Percentiles rank a stretch among this genome's conserved stretches.
These are phyloP conservation scores for Daedaleopsis nitida DNA, from an alignment of 768 basidiomycete species.

Conservation along the genomic window DNA sequence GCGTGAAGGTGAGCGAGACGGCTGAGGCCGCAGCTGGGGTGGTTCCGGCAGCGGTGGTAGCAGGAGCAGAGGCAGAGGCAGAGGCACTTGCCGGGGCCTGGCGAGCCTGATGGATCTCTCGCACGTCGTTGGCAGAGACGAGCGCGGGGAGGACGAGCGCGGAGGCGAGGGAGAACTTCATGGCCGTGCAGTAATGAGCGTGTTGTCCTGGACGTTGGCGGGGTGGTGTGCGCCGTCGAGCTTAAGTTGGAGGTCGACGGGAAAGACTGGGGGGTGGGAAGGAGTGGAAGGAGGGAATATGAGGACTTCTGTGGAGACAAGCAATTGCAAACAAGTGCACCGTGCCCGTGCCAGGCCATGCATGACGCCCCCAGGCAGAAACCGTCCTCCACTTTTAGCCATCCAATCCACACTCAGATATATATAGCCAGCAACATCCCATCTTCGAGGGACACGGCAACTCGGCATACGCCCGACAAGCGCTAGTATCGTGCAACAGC, in stretches of 20 bases:
- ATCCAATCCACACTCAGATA: constrained; percentile 17
- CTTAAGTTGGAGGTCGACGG: constrained; percentile 4
- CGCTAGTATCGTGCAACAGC: background rate
- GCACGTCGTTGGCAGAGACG: constrained; percentile 40
- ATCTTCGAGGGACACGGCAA: background rate
- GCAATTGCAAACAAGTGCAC: background rate
- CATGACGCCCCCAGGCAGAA: background rate
- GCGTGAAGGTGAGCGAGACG: constrained; percentile 29
- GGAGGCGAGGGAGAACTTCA: constrained; percentile 35
- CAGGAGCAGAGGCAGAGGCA: constrained; percentile 20
- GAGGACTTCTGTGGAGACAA: background rate
- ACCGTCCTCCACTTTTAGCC: constrained; percentile 14
- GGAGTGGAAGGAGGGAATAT: background rate
- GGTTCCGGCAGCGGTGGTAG: constrained; percentile 6
- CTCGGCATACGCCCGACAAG: background rate
- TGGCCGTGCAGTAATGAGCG: constrained; percentile 21
- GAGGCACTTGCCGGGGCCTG: constrained; percentile 18
- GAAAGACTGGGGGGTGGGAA: background rate
- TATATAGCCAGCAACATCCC: constrained; percentile 1
- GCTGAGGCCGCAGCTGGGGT: constrained; percentile 13
- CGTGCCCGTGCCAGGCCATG: no score
- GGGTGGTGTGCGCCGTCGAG: constrained; percentile 10
- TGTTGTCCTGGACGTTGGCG: background rate
- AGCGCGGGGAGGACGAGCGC: constrained; percentile 39
- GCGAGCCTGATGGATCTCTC: constrained; percentile 25